Conservation (phyloP, 2,329 filamentous ascomycete species). For the Seiridium unicorne region DNA sequence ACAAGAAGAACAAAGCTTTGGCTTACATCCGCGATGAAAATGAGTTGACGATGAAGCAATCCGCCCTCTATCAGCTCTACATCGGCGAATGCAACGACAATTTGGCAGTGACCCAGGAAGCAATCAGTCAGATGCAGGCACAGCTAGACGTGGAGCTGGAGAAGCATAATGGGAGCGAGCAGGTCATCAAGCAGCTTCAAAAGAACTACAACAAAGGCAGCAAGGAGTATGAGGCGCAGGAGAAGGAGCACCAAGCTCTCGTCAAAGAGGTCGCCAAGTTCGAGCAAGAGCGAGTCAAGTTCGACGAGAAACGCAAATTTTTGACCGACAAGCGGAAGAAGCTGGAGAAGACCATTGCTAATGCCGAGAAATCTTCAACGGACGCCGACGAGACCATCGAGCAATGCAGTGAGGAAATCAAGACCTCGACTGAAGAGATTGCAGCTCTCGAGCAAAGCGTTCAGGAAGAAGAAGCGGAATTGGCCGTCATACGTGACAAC, state of each 20-base stretch:
- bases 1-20: slow-evolving; percentile 94
- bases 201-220: slow-evolving; percentile 79
- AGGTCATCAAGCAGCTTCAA: slow-evolving; percentile 85
- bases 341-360: slow-evolving; percentile 81
- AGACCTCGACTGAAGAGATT: slow-evolving; percentile 73
- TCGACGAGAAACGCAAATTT: slow-evolving; percentile 97
- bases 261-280: slow-evolving; percentile 88
- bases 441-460: slow-evolving; percentile 73
- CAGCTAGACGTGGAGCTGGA: slow-evolving; percentile 84
- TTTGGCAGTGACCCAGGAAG: slow-evolving; percentile 82
- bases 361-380: slow-evolving; percentile 69
- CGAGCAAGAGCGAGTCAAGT: slow-evolving; percentile 95
- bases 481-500: slow-evolving; percentile 78
- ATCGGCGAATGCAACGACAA: slow-evolving; percentile 88
- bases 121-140: slow-evolving; percentile 85
- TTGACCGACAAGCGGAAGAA: slow-evolving; percentile 89
- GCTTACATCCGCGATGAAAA: slow-evolving; percentile 91
- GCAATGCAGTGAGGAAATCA: slow-evolving; percentile 75
- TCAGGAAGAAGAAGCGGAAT: slow-evolving; percentile 75
- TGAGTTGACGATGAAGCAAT: slow-evolving; percentile 85
- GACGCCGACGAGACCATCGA: slow-evolving; percentile 78
- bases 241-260: slow-evolving; percentile 76
- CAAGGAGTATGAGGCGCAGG: slow-evolving; percentile 79
- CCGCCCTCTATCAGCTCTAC: slow-evolving; percentile 88
- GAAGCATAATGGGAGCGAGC: slow-evolving; percentile 86